Evolutionary conservation across 2,329 filamentous ascomycete genomes (phyloP), one percentile per base, ranked within the genome.

Genomic region (Microdochium bolleyi): DNA sequence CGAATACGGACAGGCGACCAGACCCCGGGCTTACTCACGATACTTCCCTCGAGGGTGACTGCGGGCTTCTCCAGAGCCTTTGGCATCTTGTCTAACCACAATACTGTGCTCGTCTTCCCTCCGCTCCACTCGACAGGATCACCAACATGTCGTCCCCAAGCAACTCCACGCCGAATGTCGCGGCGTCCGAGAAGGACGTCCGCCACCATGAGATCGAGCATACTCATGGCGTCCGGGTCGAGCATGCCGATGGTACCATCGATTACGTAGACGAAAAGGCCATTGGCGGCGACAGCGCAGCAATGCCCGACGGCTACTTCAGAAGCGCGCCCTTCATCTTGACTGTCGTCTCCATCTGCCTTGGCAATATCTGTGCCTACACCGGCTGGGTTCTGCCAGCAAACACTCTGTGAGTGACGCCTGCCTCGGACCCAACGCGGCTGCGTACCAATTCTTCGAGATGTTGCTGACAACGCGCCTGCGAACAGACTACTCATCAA

Each of bases 291-390:
- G 67, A 70, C 3, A 53, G 68, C 4, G 64, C 67, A 5, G 59
- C 61, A 10, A 72, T 75, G 70, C 72, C 70, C 1, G 51, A 52
- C 25, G 70, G 72, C 13, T 74, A 74, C 60, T 74, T 68, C 57
- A 60, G 57, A 27, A 73, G 67, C 49, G 53, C 62, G 2, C 64
- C 69, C 46, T 74, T 74, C 54, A 62, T 74, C 32, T 70, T 71
- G 4, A 74, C 71, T 5, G 63, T 74, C 1, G 55, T 60, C 38
- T 65, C 67, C n/a, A 60, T 65, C 56, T 67, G 62, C 50, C 54
- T 65, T 2, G 66, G 61, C 14, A 68, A 61, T 50, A 67, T 66
- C 48, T 64, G 62, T 49, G 67, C 64, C 32, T 69, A 67, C 51
- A 55, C 69, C 24, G 63, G 64, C 49, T 70, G 66, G 65, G 65